A percentile compares a stretch with the other conserved stretches of the same genome.
These are phyloP conservation scores for Leccinum fibrillosum DNA, from an alignment of 768 basidiomycete species.

Conservation along the genomic window DNA sequence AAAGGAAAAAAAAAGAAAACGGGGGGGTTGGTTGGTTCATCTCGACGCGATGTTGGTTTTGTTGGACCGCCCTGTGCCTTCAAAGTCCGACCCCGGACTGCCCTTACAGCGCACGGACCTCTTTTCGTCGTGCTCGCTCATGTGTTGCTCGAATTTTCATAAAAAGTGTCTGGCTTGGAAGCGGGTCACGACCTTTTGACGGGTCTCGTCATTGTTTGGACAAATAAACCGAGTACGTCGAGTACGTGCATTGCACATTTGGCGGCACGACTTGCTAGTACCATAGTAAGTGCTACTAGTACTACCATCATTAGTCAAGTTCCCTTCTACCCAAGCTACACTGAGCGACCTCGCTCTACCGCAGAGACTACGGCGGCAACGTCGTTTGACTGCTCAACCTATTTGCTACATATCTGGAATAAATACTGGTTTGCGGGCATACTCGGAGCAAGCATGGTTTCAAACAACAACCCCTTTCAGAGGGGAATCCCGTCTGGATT, in stretches of 20 bases:
- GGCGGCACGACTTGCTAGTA: not conserved
- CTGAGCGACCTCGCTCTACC: not conserved
- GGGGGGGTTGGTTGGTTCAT: slow-evolving; percentile 32
- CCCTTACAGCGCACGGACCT: slow-evolving; percentile 36
- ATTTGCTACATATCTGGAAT: slow-evolving; percentile 1
- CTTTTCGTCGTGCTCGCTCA: slow-evolving; percentile 24
- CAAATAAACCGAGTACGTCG: slow-evolving; percentile 20
- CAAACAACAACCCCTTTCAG: not conserved
- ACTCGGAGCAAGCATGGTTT: not conserved
- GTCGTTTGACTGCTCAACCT: not conserved
- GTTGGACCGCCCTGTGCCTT: slow-evolving; percentile 37
- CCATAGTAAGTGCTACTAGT: not conserved
- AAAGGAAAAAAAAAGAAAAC: slow-evolving; percentile 28
- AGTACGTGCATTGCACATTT: not conserved
- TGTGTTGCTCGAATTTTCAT: slow-evolving; percentile 17
- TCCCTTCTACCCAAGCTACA: not conserved
- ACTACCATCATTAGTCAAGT: not conserved
- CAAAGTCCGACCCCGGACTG: slow-evolving; percentile 35
- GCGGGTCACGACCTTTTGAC: slow-evolving; percentile 9
- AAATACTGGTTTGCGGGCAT: slow-evolving; percentile 9
- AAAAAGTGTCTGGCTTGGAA: slow-evolving; percentile 9
- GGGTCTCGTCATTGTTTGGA: slow-evolving; percentile 27
- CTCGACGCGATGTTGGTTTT: slow-evolving; percentile 38
- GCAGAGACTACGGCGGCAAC: not conserved
- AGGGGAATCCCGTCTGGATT: slow-evolving; percentile 22